Percentiles rank a stretch among this genome's conserved stretches.
phyloP scores from a whole-genome alignment of 1,284 basidiomycete genomes.

The Tremellales sp. region DNA sequence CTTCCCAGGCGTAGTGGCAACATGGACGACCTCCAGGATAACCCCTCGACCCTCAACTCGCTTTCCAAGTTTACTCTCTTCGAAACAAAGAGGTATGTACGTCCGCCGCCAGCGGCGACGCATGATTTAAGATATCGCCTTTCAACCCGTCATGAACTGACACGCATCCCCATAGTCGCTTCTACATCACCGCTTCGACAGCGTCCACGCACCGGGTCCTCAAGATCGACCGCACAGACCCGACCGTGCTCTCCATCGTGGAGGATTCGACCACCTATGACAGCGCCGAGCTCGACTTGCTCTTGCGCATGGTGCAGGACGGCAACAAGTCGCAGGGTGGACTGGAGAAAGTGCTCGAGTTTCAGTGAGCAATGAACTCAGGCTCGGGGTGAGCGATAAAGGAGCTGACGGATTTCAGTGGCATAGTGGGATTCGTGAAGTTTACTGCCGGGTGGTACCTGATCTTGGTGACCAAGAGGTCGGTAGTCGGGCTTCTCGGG shows the following conservation, averaged over 20 bases:
- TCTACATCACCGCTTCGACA: conserved; percentile 76
- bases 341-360: conserved; percentile 72
- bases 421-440: conserved; percentile 67
- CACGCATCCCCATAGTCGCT: conserved; percentile 52
- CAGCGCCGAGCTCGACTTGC: conserved; percentile 78
- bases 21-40: conserved; percentile 24
- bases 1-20: too few relatives aligned
- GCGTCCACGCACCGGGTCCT: conserved; percentile 70
- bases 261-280: conserved; percentile 87
- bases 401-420: conserved; percentile 15
- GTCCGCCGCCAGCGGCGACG: not conserved
- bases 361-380: conserved; percentile 53
- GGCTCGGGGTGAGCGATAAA: not conserved
- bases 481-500: conserved; percentile 87
- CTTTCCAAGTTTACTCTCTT: conserved; percentile 89
- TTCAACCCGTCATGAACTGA: not conserved
- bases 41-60: conserved; percentile 27
- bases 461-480: conserved; percentile 80
- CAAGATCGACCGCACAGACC: conserved; percentile 81
- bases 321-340: conserved; percentile 86
- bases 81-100: conserved; percentile 66
- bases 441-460: conserved; percentile 93
- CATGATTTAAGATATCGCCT: not conserved
- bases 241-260: conserved; percentile 66
- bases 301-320: conserved; percentile 91